These are phyloP conservation scores for Lyophyllum semitale DNA, from an alignment of 768 basidiomycete genomes.

Conservation along the genomic window DNA sequence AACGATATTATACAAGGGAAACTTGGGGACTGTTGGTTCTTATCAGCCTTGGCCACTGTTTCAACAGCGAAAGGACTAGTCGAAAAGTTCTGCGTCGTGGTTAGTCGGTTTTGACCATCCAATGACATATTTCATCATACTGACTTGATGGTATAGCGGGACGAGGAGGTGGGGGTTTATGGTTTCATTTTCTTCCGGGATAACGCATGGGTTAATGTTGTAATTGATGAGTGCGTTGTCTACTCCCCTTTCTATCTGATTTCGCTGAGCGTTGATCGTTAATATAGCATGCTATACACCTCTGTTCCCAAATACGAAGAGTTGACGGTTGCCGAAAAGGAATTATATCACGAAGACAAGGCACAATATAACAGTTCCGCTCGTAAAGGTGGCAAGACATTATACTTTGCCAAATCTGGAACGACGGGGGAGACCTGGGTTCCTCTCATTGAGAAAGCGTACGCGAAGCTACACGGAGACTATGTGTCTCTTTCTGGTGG, in stretches of 20 bases:
- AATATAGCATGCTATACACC: slow-evolving; percentile 46
- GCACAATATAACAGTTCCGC: slow-evolving; percentile 45
- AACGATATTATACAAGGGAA: slow-evolving; percentile 54
- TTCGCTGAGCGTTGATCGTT: not conserved
- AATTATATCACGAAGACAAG: slow-evolving; percentile 54
- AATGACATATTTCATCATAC: not conserved
- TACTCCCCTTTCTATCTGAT: not conserved
- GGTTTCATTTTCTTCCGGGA: slow-evolving; percentile 62
- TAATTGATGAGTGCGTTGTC: slow-evolving; percentile 55
- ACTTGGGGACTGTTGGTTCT: slow-evolving; percentile 59
- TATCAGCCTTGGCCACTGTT: slow-evolving; percentile 52
- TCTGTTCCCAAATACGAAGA: slow-evolving; percentile 53
- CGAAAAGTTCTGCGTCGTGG: slow-evolving; percentile 50
- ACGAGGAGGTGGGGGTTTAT: slow-evolving; percentile 56
- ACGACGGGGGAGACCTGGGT: slow-evolving; percentile 56
- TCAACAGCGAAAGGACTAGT: slow-evolving; percentile 48
- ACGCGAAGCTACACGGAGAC: slow-evolving; percentile 55
- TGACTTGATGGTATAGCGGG: slow-evolving; percentile 33
- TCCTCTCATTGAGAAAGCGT: slow-evolving; percentile 61
- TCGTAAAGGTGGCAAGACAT: slow-evolving; percentile 46
- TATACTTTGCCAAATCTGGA: slow-evolving; percentile 53
- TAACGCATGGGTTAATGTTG: slow-evolving; percentile 50
- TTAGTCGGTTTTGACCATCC: slow-evolving; percentile 16
- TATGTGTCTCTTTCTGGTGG: slow-evolving; percentile 38
- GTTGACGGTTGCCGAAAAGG: slow-evolving; percentile 39